These are phyloP conservation scores for Saccharum hybrid DNA, from an alignment of 202 grass and related monocot species.

Conservation along the genomic window DNA sequence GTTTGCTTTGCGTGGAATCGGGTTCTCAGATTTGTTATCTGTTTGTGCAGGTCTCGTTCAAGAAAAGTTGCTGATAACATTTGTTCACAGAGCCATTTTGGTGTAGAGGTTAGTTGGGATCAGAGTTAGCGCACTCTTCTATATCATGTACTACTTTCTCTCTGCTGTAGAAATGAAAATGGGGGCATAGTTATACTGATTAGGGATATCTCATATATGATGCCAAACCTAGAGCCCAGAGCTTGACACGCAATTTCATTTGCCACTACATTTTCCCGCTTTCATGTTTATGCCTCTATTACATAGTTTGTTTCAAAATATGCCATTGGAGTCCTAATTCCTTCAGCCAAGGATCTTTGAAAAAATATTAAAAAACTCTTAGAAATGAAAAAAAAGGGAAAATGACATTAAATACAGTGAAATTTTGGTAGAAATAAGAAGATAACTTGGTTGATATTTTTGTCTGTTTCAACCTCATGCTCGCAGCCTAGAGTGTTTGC, in stretches of 20 bases:
- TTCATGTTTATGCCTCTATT: not conserved
- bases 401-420: not conserved
- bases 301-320: not conserved
- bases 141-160: not conserved
- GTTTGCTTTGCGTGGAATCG: not conserved
- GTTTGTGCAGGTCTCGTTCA: constrained; percentile 57
- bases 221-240: not conserved
- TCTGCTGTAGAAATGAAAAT: constrained; percentile 6
- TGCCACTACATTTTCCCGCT: not conserved
- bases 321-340: not conserved
- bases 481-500: not conserved
- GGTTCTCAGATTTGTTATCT: constrained; percentile 19
- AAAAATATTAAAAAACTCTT: not conserved
- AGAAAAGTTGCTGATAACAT: constrained; percentile 73
- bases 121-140: not conserved
- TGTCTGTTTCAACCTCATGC: not conserved
- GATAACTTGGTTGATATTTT: constrained; percentile 4
- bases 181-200: not conserved
- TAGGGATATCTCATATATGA: not conserved
- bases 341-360: not conserved
- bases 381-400: not conserved
- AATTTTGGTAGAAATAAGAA: not conserved
- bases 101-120: constrained; percentile 68
- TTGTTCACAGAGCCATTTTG: constrained; percentile 54
- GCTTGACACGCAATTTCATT: not conserved